Percentiles rank a stretch among this genome's conserved stretches.
These are phyloP conservation scores for Coemansia sp. DNA, from an alignment of 192 early-diverging fungal species.

Conservation along the genomic window DNA sequence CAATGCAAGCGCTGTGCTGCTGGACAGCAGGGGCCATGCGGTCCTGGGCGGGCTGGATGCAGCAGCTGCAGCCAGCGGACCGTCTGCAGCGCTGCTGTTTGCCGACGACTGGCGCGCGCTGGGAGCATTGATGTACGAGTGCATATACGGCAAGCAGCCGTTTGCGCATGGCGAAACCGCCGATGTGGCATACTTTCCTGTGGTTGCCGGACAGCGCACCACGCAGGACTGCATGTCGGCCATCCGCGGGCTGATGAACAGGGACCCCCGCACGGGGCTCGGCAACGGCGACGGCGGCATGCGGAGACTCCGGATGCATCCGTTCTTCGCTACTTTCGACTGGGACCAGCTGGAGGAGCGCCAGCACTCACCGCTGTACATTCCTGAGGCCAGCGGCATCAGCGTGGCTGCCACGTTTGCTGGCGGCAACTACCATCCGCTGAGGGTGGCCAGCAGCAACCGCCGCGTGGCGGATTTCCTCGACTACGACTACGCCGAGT, in stretches of 20 bases:
- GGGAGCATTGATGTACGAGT: conserved; percentile 84
- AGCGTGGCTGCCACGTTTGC: neutral
- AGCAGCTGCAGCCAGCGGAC: conserved; percentile 12
- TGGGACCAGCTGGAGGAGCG: conserved; percentile 74
- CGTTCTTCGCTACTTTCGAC: conserved; percentile 76
- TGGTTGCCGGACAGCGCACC: conserved; percentile 27
- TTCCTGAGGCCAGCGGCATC: conserved; percentile 78
- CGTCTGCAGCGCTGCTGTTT: conserved; percentile 71
- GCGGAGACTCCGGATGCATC: conserved; percentile 63
- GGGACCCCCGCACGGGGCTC: conserved; percentile 68
- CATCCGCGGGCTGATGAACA: conserved; percentile 68
- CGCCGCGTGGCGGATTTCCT: conserved; percentile 70
- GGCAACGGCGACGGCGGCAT: conserved; percentile 72
- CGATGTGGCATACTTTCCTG: conserved; percentile 57
- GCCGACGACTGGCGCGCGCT: conserved; percentile 93
- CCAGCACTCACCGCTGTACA: conserved; percentile 67
- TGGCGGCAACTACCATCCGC: conserved; percentile 76
- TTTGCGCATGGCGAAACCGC: conserved; percentile 38
- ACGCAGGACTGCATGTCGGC: conserved; percentile 68
- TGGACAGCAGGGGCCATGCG: conserved; percentile 76
- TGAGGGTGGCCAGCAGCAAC: conserved; percentile 54
- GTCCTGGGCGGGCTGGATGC: conserved; percentile 68
- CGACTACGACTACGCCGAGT: conserved; percentile 74
- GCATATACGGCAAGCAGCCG: conserved; percentile 72
- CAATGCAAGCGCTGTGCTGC: conserved; percentile 79